Base-by-base conservation (phyloP, 23 red algal genomes). In the Pyropia haitanensis region DNA sequence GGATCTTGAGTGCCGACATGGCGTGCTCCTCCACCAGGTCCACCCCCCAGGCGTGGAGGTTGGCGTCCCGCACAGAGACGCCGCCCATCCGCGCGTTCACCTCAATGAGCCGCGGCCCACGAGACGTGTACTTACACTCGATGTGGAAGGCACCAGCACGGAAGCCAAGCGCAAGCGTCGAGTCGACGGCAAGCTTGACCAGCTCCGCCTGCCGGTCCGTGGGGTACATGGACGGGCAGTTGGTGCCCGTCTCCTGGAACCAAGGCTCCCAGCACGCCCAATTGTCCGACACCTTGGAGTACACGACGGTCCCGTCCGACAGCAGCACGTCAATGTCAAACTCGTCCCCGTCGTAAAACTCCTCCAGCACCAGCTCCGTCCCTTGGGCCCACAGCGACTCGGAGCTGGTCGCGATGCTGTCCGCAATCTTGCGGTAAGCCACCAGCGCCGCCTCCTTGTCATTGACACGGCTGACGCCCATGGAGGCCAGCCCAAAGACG, bases 71-170 rank as follows among this genome's bases (percentile, higher is more conserved):
- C 19, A 98, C 86, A 21, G 83, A 86, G 34, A 88, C 85, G 23
- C 94, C 94, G 39, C 94, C 94, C 94, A 98, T 98, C 8, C 94
- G 81, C 22, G 85, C 94, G 57, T 98, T 98, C 54, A 98, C 86
- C 56, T 98, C 94, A 52, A 98, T 98, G 30, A 98, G 27, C 26
- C 94, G 80, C 70, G 94, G 86, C 5, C 94, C 94, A 19, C 81
- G 67, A 3, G 53, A 80, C 15, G 94, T 98, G 65, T 98, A 98
- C 76, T 82, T 87, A 18, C 74, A 77, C 60, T 98, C 94, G 13
- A 91, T 85, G 72, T 98, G 94, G 49, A 98, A 88, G 24, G 60
- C 75, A 15, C 94, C 94, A 53, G 77, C 61, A 25, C 27, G 18
- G 68, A 91, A 91, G 2, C 94, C 94, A 0, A 98, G 60, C 13